A percentile compares a stretch with the other conserved stretches of the same genome.
These are phyloP conservation scores for Symbiodinium natans DNA, from an alignment of 73 alveolate genomes.

Conservation along the genomic window DNA sequence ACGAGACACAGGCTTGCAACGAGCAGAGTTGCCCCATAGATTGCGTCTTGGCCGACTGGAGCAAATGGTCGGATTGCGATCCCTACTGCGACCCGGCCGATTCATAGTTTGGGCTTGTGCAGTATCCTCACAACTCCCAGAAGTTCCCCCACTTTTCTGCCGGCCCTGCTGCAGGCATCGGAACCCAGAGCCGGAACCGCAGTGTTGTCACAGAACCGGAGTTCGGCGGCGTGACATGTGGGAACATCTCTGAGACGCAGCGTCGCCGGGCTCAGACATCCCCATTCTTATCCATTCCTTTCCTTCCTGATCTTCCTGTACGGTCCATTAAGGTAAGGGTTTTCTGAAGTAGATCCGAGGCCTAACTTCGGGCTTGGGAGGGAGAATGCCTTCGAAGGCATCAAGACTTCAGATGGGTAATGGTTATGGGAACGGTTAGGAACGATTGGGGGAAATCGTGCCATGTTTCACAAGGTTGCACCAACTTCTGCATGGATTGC, in stretches of 20 bases:
- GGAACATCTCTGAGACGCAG: constrained; percentile 44
- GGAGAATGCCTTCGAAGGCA: too few species aligned
- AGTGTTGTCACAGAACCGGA: neutral
- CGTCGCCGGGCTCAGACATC: neutral
- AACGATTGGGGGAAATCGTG: too few species aligned
- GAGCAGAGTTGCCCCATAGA: constrained; percentile 51
- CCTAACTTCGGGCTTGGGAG: too few species aligned
- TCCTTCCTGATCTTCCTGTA: neutral
- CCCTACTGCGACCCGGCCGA: constrained; percentile 67
- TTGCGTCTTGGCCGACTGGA: constrained; percentile 39
- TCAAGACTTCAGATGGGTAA: too few species aligned
- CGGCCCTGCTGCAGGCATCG: constrained; percentile 63
- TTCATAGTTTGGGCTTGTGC: neutral
- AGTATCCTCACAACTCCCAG: neutral
- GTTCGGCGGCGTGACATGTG: constrained; percentile 64
- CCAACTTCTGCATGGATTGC: constrained; percentile 91
- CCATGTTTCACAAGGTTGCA: constrained; percentile 20
- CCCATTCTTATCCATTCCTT: neutral
- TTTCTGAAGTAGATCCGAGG: too few species aligned
- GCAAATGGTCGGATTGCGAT: constrained; percentile 55
- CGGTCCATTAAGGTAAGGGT: too few species aligned
- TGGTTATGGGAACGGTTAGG: too few species aligned
- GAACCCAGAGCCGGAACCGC: constrained; percentile 64
- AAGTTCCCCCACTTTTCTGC: too few species aligned
- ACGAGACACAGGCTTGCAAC: constrained; percentile 74